Evolutionary conservation across 1,139 yeast genomes (phyloP).

Genomic region (Citeromyces siamensis): DNA sequence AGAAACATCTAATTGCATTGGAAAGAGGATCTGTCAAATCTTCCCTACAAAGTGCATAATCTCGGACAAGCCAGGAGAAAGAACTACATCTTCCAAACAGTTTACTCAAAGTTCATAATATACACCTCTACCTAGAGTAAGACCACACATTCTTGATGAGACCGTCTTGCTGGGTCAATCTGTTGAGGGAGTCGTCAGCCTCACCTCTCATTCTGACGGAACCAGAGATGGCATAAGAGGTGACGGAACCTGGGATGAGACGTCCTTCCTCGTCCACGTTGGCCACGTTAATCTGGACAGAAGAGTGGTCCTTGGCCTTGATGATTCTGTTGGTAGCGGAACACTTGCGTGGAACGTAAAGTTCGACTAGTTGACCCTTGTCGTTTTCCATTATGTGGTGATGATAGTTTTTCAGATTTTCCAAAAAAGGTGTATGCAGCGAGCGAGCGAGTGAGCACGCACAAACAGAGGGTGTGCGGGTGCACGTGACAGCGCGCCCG

Average conservation of each 20-base stretch:
- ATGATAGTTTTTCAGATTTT: slow-evolving; percentile 3
- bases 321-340: slow-evolving; percentile 99
- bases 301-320: slow-evolving; percentile 99
- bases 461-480: background rate
- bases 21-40: too few species aligned
- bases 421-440: background rate
- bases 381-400: slow-evolving; percentile 95
- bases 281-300: slow-evolving; percentile 87
- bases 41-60: too few species aligned
- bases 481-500: background rate
- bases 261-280: slow-evolving; percentile 93
- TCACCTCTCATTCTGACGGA: slow-evolving; percentile 88
- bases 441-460: background rate
- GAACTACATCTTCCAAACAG: too few species aligned
- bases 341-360: slow-evolving; percentile 99
- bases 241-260: slow-evolving; percentile 83
- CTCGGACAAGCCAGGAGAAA: too few species aligned
- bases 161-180: slow-evolving; percentile 99
- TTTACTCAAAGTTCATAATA: too few species aligned
- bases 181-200: slow-evolving; percentile 98
- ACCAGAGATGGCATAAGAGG: slow-evolving; percentile 96
- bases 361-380: slow-evolving; percentile 99
- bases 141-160: slow-evolving; percentile 97
- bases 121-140: slow-evolving; percentile 77
- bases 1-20: too few species aligned